Evolutionary conservation across 148 eudicot genomes (phyloP).

Genomic region (Salicornia ramosissima): DNA sequence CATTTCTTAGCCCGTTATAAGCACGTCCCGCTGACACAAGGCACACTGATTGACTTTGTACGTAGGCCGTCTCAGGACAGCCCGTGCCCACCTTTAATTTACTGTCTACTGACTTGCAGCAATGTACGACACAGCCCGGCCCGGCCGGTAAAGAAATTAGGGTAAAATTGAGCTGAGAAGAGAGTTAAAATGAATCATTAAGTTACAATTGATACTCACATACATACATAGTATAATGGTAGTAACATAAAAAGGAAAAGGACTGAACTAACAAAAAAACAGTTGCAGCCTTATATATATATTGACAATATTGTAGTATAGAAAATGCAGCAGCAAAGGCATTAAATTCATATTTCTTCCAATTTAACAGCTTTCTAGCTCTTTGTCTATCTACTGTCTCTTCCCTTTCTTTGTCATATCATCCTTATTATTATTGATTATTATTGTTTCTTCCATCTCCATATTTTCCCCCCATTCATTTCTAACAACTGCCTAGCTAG

Average conservation of each 20-base stretch:
- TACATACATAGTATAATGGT: too few relatives aligned
- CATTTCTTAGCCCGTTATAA: too few relatives aligned
- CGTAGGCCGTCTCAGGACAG: too few relatives aligned
- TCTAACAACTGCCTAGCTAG: neutral
- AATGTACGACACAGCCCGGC: too few relatives aligned
- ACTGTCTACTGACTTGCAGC: too few relatives aligned
- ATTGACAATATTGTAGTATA: neutral
- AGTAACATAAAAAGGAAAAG: neutral
- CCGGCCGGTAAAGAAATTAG: too few relatives aligned
- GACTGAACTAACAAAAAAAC: neutral
- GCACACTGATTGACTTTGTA: too few relatives aligned
- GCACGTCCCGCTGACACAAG: too few relatives aligned
- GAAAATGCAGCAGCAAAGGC: slow-evolving; percentile 23
- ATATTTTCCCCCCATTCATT: neutral
- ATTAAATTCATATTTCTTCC: slow-evolving; percentile 9
- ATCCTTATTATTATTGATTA: neutral
- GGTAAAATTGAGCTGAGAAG: too few relatives aligned
- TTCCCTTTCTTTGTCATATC: slow-evolving; percentile 2
- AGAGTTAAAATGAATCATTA: too few relatives aligned
- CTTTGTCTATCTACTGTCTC: slow-evolving; percentile 20
- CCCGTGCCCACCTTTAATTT: too few relatives aligned
- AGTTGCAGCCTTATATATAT: neutral
- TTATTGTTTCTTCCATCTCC: neutral
- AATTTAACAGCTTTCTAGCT: slow-evolving; percentile 25
- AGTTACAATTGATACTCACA: too few relatives aligned